These are phyloP conservation scores for Cymbopogon citratus DNA, from an alignment of 176 grass and related monocot genomes.

Conservation along the genomic window DNA sequence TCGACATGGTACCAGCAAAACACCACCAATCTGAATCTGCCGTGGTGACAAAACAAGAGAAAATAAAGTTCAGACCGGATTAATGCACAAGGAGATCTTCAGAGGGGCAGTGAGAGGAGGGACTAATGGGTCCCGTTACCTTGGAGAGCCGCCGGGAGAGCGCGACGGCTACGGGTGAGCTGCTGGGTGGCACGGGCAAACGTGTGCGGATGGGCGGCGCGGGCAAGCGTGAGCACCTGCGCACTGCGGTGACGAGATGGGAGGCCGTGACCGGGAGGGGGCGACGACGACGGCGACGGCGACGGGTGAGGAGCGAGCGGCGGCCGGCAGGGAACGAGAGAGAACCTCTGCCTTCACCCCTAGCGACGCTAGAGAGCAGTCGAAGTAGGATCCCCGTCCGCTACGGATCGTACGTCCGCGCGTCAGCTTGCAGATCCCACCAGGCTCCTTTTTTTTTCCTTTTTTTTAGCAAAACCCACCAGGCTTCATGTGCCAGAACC, in stretches of 20 bases:
- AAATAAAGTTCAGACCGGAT: background rate
- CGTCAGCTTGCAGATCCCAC: background rate
- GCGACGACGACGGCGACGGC: no score
- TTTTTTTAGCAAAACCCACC: no score
- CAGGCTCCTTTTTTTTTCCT: background rate
- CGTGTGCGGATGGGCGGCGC: background rate
- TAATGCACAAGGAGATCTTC: background rate
- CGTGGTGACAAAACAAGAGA: background rate
- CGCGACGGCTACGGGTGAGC: background rate
- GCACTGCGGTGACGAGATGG: background rate
- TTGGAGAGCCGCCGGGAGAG: background rate
- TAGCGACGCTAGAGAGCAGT: background rate
- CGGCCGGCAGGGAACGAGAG: background rate
- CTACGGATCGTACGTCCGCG: background rate
- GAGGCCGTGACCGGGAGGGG: background rate
- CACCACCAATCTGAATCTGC: background rate
- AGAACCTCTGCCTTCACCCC: background rate
- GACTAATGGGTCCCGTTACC: background rate
- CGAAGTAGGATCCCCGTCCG: background rate
- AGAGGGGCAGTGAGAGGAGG: background rate
- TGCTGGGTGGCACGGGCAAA: background rate
- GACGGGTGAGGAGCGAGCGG: background rate
- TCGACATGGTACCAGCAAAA: background rate
- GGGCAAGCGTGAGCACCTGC: background rate
- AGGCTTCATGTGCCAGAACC: background rate